These are phyloP conservation scores for Fusarium virguliforme DNA, from an alignment of 2,329 filamentous ascomycete genomes.

Conservation along the genomic window DNA sequence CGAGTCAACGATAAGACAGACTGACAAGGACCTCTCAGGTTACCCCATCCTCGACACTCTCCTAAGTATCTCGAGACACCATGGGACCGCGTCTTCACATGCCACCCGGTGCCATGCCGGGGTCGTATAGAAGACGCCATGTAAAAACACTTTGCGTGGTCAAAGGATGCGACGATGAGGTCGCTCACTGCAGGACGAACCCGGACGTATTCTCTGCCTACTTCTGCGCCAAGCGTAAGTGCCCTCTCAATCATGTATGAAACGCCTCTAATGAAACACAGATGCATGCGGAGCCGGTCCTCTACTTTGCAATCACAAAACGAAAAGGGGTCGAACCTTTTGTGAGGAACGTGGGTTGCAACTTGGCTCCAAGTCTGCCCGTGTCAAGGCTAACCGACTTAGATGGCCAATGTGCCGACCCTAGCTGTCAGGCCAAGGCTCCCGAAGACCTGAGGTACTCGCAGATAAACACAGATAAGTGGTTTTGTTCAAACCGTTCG, in stretches of 20 bases:
- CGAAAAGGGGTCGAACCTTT: neutral
- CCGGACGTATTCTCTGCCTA: neutral
- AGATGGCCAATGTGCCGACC: conserved; percentile 21
- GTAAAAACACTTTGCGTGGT: neutral
- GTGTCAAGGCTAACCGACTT: neutral
- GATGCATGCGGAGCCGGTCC: neutral
- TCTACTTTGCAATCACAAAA: neutral
- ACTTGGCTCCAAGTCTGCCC: neutral
- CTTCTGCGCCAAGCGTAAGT: neutral
- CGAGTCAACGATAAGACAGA: neutral
- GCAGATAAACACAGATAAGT: neutral
- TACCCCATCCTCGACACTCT: neutral
- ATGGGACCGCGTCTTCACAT: neutral
- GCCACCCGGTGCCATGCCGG: neutral
- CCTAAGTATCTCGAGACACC: conserved; percentile 4
- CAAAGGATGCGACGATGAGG: neutral
- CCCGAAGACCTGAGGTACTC: conserved; percentile 18
- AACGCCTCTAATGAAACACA: neutral
- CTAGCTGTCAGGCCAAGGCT: conserved; percentile 1
- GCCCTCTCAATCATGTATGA: neutral
- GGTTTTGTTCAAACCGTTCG: conserved; percentile 35
- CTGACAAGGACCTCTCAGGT: neutral
- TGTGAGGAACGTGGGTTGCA: neutral
- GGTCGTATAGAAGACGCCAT: no score
- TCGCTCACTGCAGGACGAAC: neutral